Evolutionary conservation across 1,284 basidiomycete genomes (phyloP).

Genomic region (Peniophora sp.): DNA sequence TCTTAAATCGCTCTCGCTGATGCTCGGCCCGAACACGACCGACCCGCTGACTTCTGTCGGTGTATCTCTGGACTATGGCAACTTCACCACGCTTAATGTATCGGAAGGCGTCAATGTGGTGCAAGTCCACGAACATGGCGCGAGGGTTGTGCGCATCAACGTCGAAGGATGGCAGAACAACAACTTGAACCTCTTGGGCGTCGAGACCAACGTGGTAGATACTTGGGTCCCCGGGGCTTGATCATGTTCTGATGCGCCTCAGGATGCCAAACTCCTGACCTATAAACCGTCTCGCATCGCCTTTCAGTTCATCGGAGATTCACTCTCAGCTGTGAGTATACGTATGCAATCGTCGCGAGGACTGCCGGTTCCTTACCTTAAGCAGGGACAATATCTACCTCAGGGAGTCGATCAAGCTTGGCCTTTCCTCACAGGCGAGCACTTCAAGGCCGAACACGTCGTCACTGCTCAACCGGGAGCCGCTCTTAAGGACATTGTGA

Average conservation of each 20-base stretch:
- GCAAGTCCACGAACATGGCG: constrained; percentile 3
- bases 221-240: neutral
- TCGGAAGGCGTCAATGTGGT: constrained; percentile 22
- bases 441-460: constrained; percentile 44
- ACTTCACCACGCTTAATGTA: constrained; percentile 40
- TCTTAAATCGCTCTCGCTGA: constrained; percentile 35
- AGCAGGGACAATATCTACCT: constrained; percentile 44
- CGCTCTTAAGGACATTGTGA: constrained; percentile 46
- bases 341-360: constrained; percentile 1
- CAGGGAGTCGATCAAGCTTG: constrained; percentile 50
- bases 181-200: constrained; percentile 41
- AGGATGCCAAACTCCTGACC: constrained; percentile 39
- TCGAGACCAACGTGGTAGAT: constrained; percentile 36
- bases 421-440: constrained; percentile 45
- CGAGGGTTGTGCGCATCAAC: constrained; percentile 37
- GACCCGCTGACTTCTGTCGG: constrained; percentile 35
- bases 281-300: constrained; percentile 37
- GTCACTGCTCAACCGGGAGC: constrained; percentile 48
- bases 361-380: neutral
- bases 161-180: constrained; percentile 54
- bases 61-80: constrained; percentile 40
- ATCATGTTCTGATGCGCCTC: neutral
- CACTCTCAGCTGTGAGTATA: constrained; percentile 40
- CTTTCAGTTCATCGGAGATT: constrained; percentile 55
- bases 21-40: constrained; percentile 44